A percentile compares a stretch with the other conserved stretches of the same genome.
Conservation (phyloP, 2,329 filamentous ascomycete species). For the Scedosporium dehoogii region DNA sequence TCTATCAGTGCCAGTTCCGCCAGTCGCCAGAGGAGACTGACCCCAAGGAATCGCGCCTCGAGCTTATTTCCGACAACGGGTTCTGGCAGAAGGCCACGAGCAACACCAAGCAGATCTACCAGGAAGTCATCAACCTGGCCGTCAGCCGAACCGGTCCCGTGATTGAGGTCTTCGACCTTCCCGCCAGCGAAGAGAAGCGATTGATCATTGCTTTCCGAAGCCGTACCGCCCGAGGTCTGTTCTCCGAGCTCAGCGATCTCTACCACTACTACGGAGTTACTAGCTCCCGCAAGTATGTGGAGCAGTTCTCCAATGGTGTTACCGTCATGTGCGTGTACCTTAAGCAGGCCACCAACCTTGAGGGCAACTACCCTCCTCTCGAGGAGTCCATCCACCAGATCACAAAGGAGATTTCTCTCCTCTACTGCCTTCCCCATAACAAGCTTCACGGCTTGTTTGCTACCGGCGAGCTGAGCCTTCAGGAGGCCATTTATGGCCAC, state of each 20-base stretch:
- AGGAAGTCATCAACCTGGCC: constrained; percentile 81
- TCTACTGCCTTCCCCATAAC: constrained; percentile 97
- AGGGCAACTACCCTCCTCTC: constrained; percentile 61
- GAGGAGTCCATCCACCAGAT: constrained; percentile 97
- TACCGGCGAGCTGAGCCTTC: constrained; percentile 74
- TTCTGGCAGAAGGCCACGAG: constrained; percentile 93
- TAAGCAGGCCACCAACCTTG: constrained; percentile 53
- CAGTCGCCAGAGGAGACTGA: constrained; percentile 60
- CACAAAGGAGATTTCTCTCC: constrained; percentile 92
- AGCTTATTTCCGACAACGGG: constrained; percentile 83
- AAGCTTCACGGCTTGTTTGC: constrained; percentile 89
- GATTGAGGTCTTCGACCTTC: constrained; percentile 96
- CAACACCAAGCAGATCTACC: constrained; percentile 94
- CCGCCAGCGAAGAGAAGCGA: constrained; percentile 83
- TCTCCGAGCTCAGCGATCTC: constrained; percentile 88
- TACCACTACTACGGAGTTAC: constrained; percentile 99
- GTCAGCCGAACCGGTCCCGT: constrained; percentile 83
- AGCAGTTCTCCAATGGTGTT: constrained; percentile 98
- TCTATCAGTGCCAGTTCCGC: constrained; percentile 91
- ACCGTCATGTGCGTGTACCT: constrained; percentile 96
- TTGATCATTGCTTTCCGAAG: constrained; percentile 92
- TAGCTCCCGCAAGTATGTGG: constrained; percentile 91
- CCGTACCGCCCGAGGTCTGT: constrained; percentile 82
- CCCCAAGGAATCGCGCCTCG: constrained; percentile 75
- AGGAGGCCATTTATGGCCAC: constrained; percentile 96